phyloP scores from a whole-genome alignment of 2,329 filamentous ascomycete genomes.

The Penicillium digitatum region DNA sequence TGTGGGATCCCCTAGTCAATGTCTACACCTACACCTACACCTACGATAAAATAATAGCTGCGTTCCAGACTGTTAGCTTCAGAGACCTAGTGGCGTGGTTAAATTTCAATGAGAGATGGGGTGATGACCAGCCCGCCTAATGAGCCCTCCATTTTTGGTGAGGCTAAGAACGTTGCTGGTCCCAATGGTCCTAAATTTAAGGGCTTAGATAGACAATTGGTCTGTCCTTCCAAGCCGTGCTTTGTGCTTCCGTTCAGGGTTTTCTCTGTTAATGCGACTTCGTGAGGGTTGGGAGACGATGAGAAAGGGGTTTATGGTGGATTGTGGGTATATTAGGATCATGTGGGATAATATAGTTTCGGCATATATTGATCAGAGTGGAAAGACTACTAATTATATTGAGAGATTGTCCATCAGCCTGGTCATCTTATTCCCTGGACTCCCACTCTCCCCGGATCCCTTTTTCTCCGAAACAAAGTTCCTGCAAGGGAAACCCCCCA shows the following conservation, averaged over 20 bases:
- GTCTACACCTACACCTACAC: constrained; percentile 57
- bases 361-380: neutral
- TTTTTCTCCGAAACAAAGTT: neutral
- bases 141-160: constrained; percentile 50
- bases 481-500: neutral
- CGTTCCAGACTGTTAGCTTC: constrained; percentile 48
- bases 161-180: constrained; percentile 55
- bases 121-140: constrained; percentile 57
- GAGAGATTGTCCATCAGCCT: neutral
- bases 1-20: constrained; percentile 59
- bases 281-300: neutral
- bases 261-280: constrained; percentile 15
- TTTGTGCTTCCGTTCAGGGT: constrained; percentile 40
- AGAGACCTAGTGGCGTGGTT: constrained; percentile 53
- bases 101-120: constrained; percentile 58
- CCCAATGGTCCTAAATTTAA: constrained; percentile 62
- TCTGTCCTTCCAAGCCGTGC: constrained; percentile 54
- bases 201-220: constrained; percentile 51
- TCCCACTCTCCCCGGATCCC: neutral
- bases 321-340: neutral
- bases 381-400: neutral
- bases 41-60: constrained; percentile 43
- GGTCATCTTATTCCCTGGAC: neutral
- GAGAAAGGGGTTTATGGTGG: neutral
- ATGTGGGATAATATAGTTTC: neutral